These are phyloP conservation scores for Psilocybe cyanescens DNA, from an alignment of 768 basidiomycete species.

Conservation along the genomic window DNA sequence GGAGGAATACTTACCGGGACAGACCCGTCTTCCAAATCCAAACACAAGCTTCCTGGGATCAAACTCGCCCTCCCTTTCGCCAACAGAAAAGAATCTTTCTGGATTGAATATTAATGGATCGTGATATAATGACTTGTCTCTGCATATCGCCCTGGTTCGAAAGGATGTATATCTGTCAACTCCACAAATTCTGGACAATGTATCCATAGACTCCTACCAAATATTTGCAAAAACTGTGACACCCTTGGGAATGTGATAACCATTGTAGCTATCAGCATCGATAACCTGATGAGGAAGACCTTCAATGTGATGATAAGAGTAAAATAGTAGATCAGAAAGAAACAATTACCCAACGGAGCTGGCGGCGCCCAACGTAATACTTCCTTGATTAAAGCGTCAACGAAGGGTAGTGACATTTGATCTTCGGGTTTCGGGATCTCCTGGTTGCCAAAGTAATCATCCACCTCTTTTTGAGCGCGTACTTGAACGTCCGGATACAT, in stretches of 20 bases:
- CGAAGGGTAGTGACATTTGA: constrained; percentile 33
- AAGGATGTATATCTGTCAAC: no score
- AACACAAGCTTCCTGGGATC: constrained; percentile 34
- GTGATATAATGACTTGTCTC: constrained; percentile 38
- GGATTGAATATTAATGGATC: constrained; percentile 38
- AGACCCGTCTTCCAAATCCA: constrained; percentile 36
- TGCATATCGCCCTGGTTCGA: constrained; percentile 30
- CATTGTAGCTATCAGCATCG: constrained; percentile 34
- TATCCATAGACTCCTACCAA: constrained; percentile 22
- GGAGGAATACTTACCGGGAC: constrained; percentile 22
- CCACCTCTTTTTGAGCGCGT: constrained; percentile 42
- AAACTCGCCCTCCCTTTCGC: constrained; percentile 25
- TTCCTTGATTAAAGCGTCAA: constrained; percentile 41
- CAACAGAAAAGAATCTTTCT: constrained; percentile 26
- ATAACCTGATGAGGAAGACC: constrained; percentile 30
- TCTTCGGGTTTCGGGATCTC: constrained; percentile 36
- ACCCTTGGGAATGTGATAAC: constrained; percentile 36
- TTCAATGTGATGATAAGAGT: not conserved
- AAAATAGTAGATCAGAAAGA: not conserved
- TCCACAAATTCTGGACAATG: no score
- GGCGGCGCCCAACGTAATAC: constrained; percentile 36
- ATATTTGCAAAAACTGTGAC: constrained; percentile 32
- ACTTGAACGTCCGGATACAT: constrained; percentile 38
- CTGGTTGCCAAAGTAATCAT: constrained; percentile 32
- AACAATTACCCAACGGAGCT: constrained; percentile 25